Evolutionary conservation across 2,329 filamentous ascomycete genomes (phyloP), one percentile per base, ranked within the genome.

Genomic region (Davidsoniella australis): DNA sequence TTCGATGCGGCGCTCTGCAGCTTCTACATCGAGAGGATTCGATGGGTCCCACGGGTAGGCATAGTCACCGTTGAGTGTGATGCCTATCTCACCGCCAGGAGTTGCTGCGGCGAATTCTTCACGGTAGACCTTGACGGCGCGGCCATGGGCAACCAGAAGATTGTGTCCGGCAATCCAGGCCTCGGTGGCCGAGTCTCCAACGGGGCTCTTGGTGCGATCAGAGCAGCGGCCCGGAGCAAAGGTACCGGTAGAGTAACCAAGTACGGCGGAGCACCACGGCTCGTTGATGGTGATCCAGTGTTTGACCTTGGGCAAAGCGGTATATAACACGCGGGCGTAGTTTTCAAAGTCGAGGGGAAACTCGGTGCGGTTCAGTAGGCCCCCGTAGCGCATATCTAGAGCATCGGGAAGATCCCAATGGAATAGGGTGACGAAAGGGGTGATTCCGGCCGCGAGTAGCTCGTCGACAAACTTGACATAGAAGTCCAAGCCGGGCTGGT

Each of bases 221-320:
- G 82, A 86, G 5, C 80, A 85, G 59, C 76, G 80, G n/a, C 86
- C 86, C 1, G 86, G 86, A 9, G 86, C 86, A 60, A 88, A 87
- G 54, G 77, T 68, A 24, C 86, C 86, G 40, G 74, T 76, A 60
- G 73, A 82, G 65, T 89, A 91, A 36, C 85, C 85, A 40, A 91
- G 72, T 54, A 91, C 80, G 47, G 81, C 77, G 55, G 78, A 84
- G 66, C 85, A 93, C 78, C 83, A 91, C 3, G 86, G 86, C 68
- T 94, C 85, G 62, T 91, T 91, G 67, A 89, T 86, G 23, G 85
- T 91, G 63, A 88, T 85, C 86, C 86, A 94, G 65, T 85, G 73
- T 68, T 86, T 85, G 59, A 87, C 85, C 63, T 80, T 81, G 48
- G 78, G 74, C 45, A 93, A 71, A 1, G 78, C 75, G 60, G 80